Evolutionary conservation across 2,329 filamentous ascomycete species (phyloP).

Genomic region (Alternaria atra): DNA sequence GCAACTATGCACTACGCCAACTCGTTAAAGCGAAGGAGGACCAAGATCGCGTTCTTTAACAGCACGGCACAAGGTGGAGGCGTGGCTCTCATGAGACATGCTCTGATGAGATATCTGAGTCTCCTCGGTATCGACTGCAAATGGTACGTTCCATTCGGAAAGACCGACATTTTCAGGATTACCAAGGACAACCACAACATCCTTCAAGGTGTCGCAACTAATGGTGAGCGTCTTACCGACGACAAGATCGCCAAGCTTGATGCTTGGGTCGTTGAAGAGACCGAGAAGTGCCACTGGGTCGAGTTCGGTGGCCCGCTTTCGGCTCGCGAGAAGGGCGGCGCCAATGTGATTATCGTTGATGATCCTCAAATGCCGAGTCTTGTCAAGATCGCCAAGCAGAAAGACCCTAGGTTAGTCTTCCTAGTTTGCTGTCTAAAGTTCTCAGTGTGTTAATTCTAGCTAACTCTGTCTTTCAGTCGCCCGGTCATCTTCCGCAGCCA

Average conservation of each 20-base stretch:
- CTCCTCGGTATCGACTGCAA: slow-evolving; percentile 73
- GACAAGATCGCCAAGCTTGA: slow-evolving; percentile 71
- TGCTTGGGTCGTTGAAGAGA: slow-evolving; percentile 78
- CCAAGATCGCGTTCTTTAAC: slow-evolving; percentile 80
- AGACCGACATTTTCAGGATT: slow-evolving; percentile 79
- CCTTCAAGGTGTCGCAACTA: slow-evolving; percentile 76
- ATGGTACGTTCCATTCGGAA: slow-evolving; percentile 81
- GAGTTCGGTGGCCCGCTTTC: slow-evolving; percentile 72
- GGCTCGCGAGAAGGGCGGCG: slow-evolving; percentile 72
- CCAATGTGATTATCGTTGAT: slow-evolving; percentile 79
- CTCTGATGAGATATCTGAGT: slow-evolving; percentile 75
- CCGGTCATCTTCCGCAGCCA: slow-evolving; percentile 84
- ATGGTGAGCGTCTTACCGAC: slow-evolving; percentile 67
- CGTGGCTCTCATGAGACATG: slow-evolving; percentile 83
- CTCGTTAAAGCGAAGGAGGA: slow-evolving; percentile 69
- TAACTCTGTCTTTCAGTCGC: slow-evolving; percentile 55
- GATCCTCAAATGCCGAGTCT: slow-evolving; percentile 86
- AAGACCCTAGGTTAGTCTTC: slow-evolving; percentile 61
- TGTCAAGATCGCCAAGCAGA: slow-evolving; percentile 76
- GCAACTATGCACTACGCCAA: slow-evolving; percentile 70
- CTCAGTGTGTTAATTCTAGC: background rate
- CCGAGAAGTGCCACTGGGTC: slow-evolving; percentile 75
- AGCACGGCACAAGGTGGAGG: slow-evolving; percentile 82
- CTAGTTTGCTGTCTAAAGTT: no score
- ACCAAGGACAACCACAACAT: slow-evolving; percentile 92